Evolutionary conservation across 345 rosid species (phyloP).

Genomic region (Brassica incana): DNA sequence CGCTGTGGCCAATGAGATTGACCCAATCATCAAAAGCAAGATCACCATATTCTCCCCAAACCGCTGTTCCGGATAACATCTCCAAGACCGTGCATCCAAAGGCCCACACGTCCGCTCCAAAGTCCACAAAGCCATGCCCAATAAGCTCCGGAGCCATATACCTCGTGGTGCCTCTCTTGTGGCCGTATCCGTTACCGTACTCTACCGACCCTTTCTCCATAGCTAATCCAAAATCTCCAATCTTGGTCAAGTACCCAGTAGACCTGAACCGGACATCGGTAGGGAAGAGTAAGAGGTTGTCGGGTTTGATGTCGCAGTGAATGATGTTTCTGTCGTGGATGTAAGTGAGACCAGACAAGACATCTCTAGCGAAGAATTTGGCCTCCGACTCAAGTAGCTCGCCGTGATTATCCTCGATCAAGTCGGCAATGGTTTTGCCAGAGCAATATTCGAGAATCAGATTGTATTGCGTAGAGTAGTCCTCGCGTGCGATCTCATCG

Average conservation of each 20-base stretch:
- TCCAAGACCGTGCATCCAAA: constrained; percentile 26
- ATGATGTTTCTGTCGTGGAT: neutral
- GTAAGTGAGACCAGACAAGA: constrained; percentile 7
- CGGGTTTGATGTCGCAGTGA: constrained; percentile 34
- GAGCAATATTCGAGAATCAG: constrained; percentile 27
- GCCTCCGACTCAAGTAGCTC: neutral
- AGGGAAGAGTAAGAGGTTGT: constrained; percentile 14
- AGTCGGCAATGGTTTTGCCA: neutral
- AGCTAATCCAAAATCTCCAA: constrained; percentile 24
- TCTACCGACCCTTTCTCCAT: constrained; percentile 13
- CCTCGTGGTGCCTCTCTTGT: constrained; percentile 7
- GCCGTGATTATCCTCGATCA: too few relatives aligned
- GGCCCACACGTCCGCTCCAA: constrained; percentile 13
- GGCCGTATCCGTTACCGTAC: constrained; percentile 14
- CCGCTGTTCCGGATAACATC: neutral
- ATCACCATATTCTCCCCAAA: neutral
- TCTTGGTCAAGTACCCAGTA: neutral
- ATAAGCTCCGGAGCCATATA: constrained; percentile 21
- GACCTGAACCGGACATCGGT: neutral
- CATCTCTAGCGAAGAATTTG: constrained; percentile 1
- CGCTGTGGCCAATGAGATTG: neutral
- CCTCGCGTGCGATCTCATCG: neutral
- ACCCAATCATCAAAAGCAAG: neutral
- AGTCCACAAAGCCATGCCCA: neutral
- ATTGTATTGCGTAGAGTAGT: neutral